Conservation (phyloP, 768 basidiomycete species). For the Lactarius akahatsu region DNA sequence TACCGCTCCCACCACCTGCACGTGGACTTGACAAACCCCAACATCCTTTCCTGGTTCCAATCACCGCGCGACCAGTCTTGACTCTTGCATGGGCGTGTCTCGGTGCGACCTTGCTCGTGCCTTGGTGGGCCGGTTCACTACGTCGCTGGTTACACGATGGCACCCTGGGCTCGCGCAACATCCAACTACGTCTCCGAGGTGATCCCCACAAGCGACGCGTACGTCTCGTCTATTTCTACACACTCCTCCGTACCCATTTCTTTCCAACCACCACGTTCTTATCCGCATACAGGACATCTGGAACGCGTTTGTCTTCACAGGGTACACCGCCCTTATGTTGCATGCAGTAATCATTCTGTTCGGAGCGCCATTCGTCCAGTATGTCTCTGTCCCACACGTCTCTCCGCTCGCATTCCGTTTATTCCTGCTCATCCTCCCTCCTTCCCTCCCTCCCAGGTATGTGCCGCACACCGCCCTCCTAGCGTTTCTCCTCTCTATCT, state of each 20-base stretch:
- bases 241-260: background rate
- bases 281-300: conserved; percentile 45
- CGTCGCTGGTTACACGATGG: conserved; percentile 55
- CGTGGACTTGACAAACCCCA: conserved; percentile 57
- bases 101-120: conserved; percentile 55
- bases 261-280: conserved; percentile 7
- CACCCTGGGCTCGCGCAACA: conserved; percentile 43
- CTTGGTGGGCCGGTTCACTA: conserved; percentile 74
- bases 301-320: conserved; percentile 54
- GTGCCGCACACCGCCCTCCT: conserved; percentile 63
- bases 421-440: conserved; percentile 13
- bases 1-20: conserved; percentile 20
- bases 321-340: conserved; percentile 47
- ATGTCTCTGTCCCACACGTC: conserved; percentile 25
- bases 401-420: background rate
- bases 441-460: conserved; percentile 30
- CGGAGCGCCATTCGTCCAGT: conserved; percentile 72
- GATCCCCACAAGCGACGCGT: conserved; percentile 43
- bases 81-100: conserved; percentile 58
- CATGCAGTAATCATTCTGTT: conserved; percentile 59
- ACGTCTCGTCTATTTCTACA: conserved; percentile 2
- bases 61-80: conserved; percentile 58
- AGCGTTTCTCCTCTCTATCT: conserved; percentile 62
- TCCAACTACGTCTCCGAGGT: conserved; percentile 43
- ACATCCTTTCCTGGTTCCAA: conserved; percentile 61